Evolutionary conservation across 306 rosid species (phyloP).

Genomic region (Dalbergia cochinchinensis): DNA sequence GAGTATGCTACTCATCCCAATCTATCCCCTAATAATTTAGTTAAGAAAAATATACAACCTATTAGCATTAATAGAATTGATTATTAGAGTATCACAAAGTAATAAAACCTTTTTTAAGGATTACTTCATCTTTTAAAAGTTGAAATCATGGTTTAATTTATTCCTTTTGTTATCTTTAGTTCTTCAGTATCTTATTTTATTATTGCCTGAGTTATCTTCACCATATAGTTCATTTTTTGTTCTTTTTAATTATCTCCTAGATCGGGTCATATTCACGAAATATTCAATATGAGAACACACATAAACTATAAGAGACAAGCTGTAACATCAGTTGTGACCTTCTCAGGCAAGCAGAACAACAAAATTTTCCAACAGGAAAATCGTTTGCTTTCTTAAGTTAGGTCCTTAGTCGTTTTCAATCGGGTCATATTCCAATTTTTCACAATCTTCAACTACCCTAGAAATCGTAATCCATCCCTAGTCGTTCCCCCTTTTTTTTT

Average conservation of each 20-base stretch:
- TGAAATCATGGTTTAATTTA: too few relatives aligned
- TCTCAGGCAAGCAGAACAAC: constrained; percentile 17
- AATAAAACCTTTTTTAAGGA: too few relatives aligned
- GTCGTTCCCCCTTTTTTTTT: background rate
- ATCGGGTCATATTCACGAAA: background rate
- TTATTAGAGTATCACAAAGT: too few relatives aligned
- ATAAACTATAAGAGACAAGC: background rate
- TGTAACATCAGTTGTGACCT: constrained; percentile 28
- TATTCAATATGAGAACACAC: background rate
- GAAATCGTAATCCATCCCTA: background rate
- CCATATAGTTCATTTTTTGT: background rate
- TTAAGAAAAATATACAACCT: too few relatives aligned
- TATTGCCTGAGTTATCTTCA: background rate
- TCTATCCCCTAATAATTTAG: too few relatives aligned
- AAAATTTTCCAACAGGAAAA: background rate
- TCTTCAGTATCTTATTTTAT: background rate
- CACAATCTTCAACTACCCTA: constrained; percentile 16
- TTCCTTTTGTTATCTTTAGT: background rate
- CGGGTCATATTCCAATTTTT: background rate
- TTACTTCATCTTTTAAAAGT: too few relatives aligned
- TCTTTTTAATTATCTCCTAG: background rate
- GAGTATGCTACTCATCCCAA: too few relatives aligned
- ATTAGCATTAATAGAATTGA: too few relatives aligned
- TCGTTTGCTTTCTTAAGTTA: constrained; percentile 17
- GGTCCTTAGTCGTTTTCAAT: constrained; percentile 41